These are phyloP conservation scores for Scenedesmus sp. DNA, from an alignment of 163 green algal species.

Conservation along the genomic window DNA sequence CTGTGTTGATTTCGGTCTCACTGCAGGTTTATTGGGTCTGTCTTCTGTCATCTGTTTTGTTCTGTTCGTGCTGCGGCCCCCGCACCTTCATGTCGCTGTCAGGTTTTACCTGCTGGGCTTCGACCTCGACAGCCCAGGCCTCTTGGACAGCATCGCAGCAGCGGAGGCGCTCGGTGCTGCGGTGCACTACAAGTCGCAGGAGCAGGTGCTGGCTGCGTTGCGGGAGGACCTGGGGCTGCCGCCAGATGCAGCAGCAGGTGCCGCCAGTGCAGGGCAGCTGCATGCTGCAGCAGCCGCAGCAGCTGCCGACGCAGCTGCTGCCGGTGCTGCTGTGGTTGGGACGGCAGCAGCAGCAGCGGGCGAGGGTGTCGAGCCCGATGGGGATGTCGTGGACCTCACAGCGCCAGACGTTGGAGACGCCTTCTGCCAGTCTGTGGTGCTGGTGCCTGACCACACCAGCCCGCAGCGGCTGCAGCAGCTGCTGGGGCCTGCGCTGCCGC, in stretches of 20 bases:
- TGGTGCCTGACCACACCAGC: slow-evolving; percentile 21
- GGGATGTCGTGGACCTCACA: not conserved
- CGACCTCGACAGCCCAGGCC: not conserved
- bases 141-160: not conserved
- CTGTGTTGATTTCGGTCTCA: too few species aligned
- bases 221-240: not conserved
- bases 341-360: slow-evolving; percentile 22
- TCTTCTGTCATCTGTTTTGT: not conserved
- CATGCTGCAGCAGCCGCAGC: not conserved
- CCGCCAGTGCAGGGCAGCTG: too few species aligned
- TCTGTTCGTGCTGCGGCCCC: not conserved
- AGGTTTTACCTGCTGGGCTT: slow-evolving; percentile 43
- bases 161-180: not conserved
- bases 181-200: slow-evolving; percentile 1
- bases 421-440: not conserved
- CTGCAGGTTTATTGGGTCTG: too few species aligned
- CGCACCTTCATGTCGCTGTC: not conserved
- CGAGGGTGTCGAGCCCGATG: not conserved
- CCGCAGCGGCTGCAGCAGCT: not conserved
- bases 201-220: not conserved
- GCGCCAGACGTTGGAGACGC: not conserved
- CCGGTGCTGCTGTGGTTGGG: not conserved
- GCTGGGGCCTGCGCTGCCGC: not conserved
- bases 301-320: not conserved
- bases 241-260: not conserved